A percentile compares a stretch with the other conserved stretches of the same genome.
Evolutionary conservation across 208 protist genomes (phyloP).

Genomic region (Trypanosoma lewisi): DNA sequence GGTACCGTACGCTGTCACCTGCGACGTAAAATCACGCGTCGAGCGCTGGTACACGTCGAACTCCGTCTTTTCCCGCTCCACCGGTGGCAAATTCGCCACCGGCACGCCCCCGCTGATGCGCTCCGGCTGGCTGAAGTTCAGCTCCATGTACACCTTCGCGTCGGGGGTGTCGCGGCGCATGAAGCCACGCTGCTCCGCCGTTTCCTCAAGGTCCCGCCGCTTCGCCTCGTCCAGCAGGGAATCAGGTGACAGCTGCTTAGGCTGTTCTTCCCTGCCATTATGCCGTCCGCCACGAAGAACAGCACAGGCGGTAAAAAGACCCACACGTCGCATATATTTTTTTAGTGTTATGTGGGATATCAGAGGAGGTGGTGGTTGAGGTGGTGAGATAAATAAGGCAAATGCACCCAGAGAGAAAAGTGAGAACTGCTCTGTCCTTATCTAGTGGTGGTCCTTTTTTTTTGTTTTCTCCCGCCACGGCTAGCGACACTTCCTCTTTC

Average conservation of each 20-base stretch:
- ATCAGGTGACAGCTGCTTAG: neutral
- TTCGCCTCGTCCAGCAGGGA: slow-evolving; percentile 16
- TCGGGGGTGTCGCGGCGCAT: slow-evolving; percentile 50
- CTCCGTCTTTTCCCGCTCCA: slow-evolving; percentile 40
- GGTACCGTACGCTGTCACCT: slow-evolving; percentile 62
- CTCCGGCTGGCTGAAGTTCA: slow-evolving; percentile 42
- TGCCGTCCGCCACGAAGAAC: neutral
- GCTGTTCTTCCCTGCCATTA: neutral
- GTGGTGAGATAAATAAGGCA: too few species aligned
- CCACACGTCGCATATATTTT: slow-evolving; percentile 6
- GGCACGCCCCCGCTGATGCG: slow-evolving; percentile 39
- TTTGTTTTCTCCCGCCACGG: too few species aligned
- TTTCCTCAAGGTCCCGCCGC: slow-evolving; percentile 40
- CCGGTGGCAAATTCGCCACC: slow-evolving; percentile 66
- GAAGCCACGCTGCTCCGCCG: slow-evolving; percentile 54
- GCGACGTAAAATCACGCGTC: slow-evolving; percentile 78
- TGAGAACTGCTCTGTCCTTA: too few species aligned
- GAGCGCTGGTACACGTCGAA: slow-evolving; percentile 77
- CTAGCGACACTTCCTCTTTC: too few species aligned
- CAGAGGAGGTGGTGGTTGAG: slow-evolving; percentile 34
- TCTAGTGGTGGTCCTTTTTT: too few species aligned
- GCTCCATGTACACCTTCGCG: slow-evolving; percentile 57
- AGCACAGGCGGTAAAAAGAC: neutral
- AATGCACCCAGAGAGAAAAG: too few species aligned
- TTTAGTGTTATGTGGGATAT: neutral